A percentile compares a stretch with the other conserved stretches of the same genome.
Evolutionary conservation across 352 stramenopile genomes (phyloP).

Genomic region (Pythium diclinum): DNA sequence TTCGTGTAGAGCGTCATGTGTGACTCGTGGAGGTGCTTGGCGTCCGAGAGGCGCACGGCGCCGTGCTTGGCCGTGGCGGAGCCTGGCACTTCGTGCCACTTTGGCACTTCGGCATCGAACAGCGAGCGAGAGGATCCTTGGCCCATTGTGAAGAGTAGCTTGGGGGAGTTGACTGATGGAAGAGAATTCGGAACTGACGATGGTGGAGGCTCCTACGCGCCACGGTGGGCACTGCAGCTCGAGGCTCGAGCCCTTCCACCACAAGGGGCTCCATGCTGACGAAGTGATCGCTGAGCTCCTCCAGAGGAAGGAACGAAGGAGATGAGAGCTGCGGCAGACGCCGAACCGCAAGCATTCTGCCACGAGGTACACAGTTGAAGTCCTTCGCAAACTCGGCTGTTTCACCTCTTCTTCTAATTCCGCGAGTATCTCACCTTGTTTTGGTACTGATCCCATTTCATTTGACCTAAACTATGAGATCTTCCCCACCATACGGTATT

Average conservation of each 20-base stretch:
- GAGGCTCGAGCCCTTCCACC: neutral
- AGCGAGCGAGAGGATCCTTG: slow-evolving; percentile 25
- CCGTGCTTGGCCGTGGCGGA: slow-evolving; percentile 20
- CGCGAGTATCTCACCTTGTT: neutral
- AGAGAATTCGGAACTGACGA: slow-evolving; percentile 1
- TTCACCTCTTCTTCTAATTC: neutral
- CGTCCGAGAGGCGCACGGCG: slow-evolving; percentile 23
- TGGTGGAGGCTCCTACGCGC: neutral
- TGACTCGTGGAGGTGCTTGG: slow-evolving; percentile 32
- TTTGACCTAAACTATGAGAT: slow-evolving; percentile 1
- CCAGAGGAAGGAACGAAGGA: neutral
- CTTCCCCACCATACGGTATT: neutral
- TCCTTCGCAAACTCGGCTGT: neutral
- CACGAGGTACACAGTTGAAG: neutral
- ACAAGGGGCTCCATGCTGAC: neutral
- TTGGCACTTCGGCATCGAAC: slow-evolving; percentile 13
- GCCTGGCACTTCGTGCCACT: slow-evolving; percentile 26
- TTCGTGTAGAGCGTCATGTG: slow-evolving; percentile 55
- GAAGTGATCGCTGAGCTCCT: neutral
- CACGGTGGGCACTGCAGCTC: neutral
- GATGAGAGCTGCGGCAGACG: neutral
- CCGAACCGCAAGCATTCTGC: neutral
- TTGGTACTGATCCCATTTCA: neutral
- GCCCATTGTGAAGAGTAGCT: slow-evolving; percentile 9
- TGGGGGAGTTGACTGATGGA: neutral